Conservation (phyloP, 2,329 filamentous ascomycete genomes). For the Talaromyces sp. region DNA sequence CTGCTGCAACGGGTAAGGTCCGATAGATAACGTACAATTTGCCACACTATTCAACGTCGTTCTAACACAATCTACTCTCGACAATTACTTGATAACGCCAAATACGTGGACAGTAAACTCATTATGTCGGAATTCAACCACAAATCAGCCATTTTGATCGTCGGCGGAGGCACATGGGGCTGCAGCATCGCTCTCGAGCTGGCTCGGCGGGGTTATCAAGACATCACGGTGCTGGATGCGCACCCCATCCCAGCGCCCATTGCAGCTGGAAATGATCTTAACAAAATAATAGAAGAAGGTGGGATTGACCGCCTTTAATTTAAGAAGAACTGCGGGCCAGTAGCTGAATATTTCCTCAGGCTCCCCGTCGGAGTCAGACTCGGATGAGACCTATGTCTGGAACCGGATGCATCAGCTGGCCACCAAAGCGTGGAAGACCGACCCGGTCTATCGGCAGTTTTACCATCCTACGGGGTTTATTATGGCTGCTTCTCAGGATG, state of each 20-base stretch:
- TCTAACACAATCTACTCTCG: neutral
- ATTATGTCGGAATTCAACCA: conserved; percentile 2
- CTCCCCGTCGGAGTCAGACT: neutral
- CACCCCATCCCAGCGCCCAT: conserved; percentile 39
- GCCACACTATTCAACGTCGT: neutral
- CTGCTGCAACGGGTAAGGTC: neutral
- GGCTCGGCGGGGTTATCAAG: conserved; percentile 33
- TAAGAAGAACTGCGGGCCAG: neutral
- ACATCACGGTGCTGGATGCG: conserved; percentile 40
- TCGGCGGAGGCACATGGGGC: conserved; percentile 43
- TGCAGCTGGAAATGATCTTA: conserved; percentile 40
- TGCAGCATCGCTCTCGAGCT: conserved; percentile 41
- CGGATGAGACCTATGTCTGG: conserved; percentile 7
- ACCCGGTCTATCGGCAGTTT: conserved; percentile 34
- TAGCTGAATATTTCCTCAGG: neutral
- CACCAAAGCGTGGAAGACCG: conserved; percentile 34
- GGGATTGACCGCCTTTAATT: neutral
- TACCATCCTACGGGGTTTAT: conserved; percentile 35
- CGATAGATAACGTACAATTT: neutral
- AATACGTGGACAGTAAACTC: neutral
- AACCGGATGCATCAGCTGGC: conserved; percentile 14
- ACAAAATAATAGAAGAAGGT: conserved; percentile 33
- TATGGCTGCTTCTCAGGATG: conserved; percentile 1
- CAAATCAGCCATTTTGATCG: conserved; percentile 25
- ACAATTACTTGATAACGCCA: neutral